These are phyloP conservation scores for Cutaneotrichosporon sp. DNA, from an alignment of 1,284 basidiomycete species.

Conservation along the genomic window DNA sequence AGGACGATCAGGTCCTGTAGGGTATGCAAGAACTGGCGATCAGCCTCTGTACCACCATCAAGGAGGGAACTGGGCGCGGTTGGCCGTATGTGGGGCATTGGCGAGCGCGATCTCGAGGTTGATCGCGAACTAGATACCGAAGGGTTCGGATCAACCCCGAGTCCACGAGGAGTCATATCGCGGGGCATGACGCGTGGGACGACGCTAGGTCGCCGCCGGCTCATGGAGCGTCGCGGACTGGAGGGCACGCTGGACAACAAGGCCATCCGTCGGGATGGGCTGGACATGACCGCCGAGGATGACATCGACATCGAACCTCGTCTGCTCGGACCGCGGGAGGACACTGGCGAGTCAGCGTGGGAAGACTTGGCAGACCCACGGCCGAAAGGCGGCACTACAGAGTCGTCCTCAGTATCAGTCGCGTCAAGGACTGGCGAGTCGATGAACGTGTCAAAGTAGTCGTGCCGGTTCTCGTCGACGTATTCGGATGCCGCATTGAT, in stretches of 20 bases:
- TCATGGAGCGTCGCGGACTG: conserved; percentile 38
- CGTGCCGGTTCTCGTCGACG: conserved; percentile 32
- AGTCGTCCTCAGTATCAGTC: conserved; percentile 44
- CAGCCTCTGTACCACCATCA: conserved; percentile 29
- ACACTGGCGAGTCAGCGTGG: conserved; percentile 10
- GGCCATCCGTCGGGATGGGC: conserved; percentile 35
- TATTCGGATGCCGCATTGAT: conserved; percentile 33
- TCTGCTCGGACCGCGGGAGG: conserved; percentile 42
- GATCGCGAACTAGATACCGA: conserved; percentile 88
- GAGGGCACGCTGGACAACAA: conserved; percentile 32
- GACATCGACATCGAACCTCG: conserved; percentile 43
- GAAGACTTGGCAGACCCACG: conserved; percentile 9
- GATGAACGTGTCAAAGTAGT: conserved; percentile 50
- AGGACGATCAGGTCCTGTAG: conserved; percentile 90
- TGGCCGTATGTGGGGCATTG: conserved; percentile 71
- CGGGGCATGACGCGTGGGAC: conserved; percentile 43
- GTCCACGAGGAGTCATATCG: conserved; percentile 4
- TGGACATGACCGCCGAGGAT: conserved; percentile 24
- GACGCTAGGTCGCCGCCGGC: conserved; percentile 42
- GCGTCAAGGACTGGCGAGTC: conserved; percentile 42
- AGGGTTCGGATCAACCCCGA: conserved; percentile 10
- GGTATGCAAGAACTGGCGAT: conserved; percentile 66
- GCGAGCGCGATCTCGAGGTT: conserved; percentile 91
- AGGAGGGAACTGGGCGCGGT: conserved; percentile 18
- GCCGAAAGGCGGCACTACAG: conserved; percentile 19